Percentiles rank a stretch among this genome's conserved stretches.
Evolutionary conservation across 441 rosid genomes (phyloP).

Genomic region (Populus tomentosa): DNA sequence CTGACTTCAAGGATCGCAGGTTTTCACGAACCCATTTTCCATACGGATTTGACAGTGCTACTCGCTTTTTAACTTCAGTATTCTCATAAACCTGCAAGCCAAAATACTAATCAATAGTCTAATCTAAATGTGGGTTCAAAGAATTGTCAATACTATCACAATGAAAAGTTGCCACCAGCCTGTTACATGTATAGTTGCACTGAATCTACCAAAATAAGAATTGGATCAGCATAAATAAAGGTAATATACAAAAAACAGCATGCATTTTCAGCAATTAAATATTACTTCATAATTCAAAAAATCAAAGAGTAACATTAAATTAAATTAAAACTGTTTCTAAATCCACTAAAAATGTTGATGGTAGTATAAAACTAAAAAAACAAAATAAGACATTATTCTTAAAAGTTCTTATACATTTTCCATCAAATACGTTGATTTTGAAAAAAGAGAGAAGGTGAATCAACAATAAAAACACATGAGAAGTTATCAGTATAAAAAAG

Average conservation of each 20-base stretch:
- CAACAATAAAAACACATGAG: background rate
- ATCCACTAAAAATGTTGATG: background rate
- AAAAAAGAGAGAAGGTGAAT: background rate
- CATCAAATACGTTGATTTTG: background rate
- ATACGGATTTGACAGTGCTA: constrained; percentile 77
- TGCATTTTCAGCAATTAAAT: background rate
- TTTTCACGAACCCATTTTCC: constrained; percentile 94
- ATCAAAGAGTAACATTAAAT: background rate
- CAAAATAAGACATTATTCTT: background rate
- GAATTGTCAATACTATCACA: background rate
- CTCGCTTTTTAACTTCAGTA: constrained; percentile 84
- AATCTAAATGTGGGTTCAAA: background rate
- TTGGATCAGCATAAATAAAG: background rate
- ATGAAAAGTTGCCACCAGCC: background rate
- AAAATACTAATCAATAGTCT: constrained; percentile 7
- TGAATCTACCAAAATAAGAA: background rate
- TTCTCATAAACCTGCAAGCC: constrained; percentile 87
- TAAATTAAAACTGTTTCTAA: background rate
- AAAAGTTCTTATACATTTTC: background rate
- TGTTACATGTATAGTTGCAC: background rate
- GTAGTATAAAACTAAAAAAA: background rate
- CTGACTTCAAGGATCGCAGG: constrained; percentile 66
- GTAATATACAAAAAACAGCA: background rate
- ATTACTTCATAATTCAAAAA: background rate
- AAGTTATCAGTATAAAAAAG: background rate